Base-by-base conservation (phyloP, 345 rosid genomes). In the Lumnitzera racemosa region DNA sequence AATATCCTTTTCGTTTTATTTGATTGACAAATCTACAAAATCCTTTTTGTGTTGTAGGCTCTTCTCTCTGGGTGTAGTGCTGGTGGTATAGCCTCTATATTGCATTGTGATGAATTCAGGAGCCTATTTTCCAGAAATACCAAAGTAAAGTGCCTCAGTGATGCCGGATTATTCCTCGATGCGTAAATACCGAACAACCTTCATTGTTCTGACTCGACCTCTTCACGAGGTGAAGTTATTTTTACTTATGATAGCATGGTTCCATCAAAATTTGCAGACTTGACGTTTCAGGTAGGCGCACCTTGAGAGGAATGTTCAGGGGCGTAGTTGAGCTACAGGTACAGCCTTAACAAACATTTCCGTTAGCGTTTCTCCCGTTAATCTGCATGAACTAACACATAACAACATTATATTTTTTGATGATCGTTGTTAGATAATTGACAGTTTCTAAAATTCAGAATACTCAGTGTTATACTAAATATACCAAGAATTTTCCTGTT, bases 31-130 rank as follows among this genome's bases (percentile, higher is more conserved):
- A 46, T 56, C 47, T 23, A 15, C 43, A 6, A 8, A 17, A 31
- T 51, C 15, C n/a, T 16, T 27, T 27, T 50, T 3, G 49, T 48
- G 27, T 20, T 58, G 46, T 63, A 82, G 87, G 87, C 80, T 64
- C 82, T 82, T 74, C 84, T 82, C n/a, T 73, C 82, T 16, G 84
- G 87, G 56, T 82, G 87, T 70, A 74, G 80, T 56, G 84, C 87
- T 9, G 87, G 87, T 2, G 87, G 78, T 7, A 54, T 82, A 31
- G 84, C 84, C 50, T 58, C 87, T 24, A 79, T 75, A 50, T 58
- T 82, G 53, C 82, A 77, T 49, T 77, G 87, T 14, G 87, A 82
- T 31, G 80, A 75, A 56, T 79, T 79, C 56, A 67, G 84, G 49
- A 61, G 59, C 51, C 68, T 82, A 46, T 79, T 82, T 52, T 71